These are phyloP conservation scores for Geopyxis carbonaria DNA, from an alignment of 495 filamentous ascomycete genomes.

Conservation along the genomic window DNA sequence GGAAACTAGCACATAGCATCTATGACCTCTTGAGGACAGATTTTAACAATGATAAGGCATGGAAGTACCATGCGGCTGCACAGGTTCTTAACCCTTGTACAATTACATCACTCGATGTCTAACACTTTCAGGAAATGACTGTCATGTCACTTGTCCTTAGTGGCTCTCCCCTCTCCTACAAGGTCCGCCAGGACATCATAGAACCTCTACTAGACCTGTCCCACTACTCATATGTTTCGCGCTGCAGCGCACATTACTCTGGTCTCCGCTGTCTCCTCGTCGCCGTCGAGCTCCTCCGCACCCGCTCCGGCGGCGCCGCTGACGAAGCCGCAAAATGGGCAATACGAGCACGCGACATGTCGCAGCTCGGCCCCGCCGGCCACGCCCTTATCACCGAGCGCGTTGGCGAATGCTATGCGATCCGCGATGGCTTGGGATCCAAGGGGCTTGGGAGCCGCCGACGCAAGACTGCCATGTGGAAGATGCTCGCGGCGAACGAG, in stretches of 20 bases:
- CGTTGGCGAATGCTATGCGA: slow-evolving; percentile 63
- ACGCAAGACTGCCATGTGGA: slow-evolving; percentile 84
- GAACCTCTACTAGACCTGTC: slow-evolving; percentile 76
- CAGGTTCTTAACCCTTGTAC: slow-evolving; percentile 8
- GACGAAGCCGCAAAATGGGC: slow-evolving; percentile 84
- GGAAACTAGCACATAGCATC: slow-evolving; percentile 73
- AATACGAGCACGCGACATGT: slow-evolving; percentile 57
- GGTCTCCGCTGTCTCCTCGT: slow-evolving; percentile 61
- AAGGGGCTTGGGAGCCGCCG: slow-evolving; percentile 50
- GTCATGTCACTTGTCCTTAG: slow-evolving; percentile 65
- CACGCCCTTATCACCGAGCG: slow-evolving; percentile 70
- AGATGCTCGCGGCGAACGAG: slow-evolving; percentile 58
- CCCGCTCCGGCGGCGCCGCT: slow-evolving; percentile 57
- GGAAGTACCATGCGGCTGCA: slow-evolving; percentile 81
- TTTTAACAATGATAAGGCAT: slow-evolving; percentile 87
- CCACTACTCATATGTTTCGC: slow-evolving; percentile 76
- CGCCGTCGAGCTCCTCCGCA: slow-evolving; percentile 61
- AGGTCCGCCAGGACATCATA: slow-evolving; percentile 56
- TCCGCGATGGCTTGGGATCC: slow-evolving; percentile 45
- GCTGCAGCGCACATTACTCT: slow-evolving; percentile 56
- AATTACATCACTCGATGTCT: not conserved
- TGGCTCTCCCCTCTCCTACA: slow-evolving; percentile 50
- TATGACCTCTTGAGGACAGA: slow-evolving; percentile 80
- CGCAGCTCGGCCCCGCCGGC: slow-evolving; percentile 53
- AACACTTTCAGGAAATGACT: slow-evolving; percentile 60